These are phyloP conservation scores for Eucalyptus rudis DNA, from an alignment of 345 rosid species.

Conservation along the genomic window DNA sequence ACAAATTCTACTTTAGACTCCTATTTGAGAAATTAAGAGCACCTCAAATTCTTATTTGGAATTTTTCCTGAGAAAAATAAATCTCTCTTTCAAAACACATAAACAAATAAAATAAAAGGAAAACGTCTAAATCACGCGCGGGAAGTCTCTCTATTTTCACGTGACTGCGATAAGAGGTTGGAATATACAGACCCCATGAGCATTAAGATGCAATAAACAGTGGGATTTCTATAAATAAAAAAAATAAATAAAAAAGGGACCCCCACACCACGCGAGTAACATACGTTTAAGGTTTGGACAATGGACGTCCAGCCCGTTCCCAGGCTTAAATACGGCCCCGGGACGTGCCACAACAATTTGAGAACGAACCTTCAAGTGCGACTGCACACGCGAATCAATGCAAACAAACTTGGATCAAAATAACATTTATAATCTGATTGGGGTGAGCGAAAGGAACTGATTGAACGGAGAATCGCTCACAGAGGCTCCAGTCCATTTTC, in stretches of 20 bases:
- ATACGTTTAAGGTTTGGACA: neutral
- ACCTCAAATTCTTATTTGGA: fast-evolving
- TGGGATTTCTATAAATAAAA: neutral
- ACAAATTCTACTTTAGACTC: no score
- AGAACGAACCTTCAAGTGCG: neutral
- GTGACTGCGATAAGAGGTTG: neutral
- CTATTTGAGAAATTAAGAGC: fast-evolving
- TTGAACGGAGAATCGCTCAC: no score
- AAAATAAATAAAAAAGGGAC: neutral
- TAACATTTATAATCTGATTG: neutral
- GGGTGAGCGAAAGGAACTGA: fast-evolving
- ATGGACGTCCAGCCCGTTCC: neutral
- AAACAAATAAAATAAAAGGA: no score
- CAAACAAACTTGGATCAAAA: neutral
- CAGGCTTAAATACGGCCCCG: neutral
- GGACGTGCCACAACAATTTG: neutral
- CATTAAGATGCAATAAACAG: neutral
- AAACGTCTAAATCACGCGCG: neutral
- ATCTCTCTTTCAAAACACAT: no score
- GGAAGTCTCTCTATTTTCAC: neutral
- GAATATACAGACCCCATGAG: neutral
- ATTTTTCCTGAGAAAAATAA: fast-evolving
- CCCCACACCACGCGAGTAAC: neutral
- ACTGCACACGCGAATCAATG: neutral
- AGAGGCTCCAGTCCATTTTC: fast-evolving